Percentiles rank a stretch among this genome's conserved stretches.
Evolutionary conservation across 768 basidiomycete species (phyloP).

Genomic region (Harrya chromipes): DNA sequence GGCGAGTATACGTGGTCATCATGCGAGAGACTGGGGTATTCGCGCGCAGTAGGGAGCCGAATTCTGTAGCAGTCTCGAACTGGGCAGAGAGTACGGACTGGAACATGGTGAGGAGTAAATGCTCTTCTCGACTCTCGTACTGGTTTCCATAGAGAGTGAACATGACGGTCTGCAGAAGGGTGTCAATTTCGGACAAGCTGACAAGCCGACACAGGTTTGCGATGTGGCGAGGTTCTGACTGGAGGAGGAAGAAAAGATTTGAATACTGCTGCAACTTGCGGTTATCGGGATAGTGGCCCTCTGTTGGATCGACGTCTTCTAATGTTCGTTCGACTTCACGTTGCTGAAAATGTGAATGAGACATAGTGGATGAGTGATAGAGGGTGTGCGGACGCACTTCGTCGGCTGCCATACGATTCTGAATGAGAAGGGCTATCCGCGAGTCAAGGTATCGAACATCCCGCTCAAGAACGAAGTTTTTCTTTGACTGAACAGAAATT

Average conservation of each 20-base stretch:
- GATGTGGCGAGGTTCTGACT: constrained; percentile 96
- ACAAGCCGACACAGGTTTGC: constrained; percentile 96
- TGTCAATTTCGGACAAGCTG: constrained; percentile 95
- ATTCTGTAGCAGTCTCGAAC: constrained; percentile 98
- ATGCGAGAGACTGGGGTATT: constrained; percentile 99
- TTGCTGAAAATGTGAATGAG: constrained; percentile 53
- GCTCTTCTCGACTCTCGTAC: constrained; percentile 97
- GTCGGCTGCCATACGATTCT: constrained; percentile 96
- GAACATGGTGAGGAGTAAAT: constrained; percentile 98
- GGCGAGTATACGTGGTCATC: constrained; percentile 99
- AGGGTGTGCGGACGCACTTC: constrained; percentile 54
- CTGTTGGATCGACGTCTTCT: constrained; percentile 92
- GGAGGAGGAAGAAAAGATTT: constrained; percentile 97
- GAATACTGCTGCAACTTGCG: constrained; percentile 93
- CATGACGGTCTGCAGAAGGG: constrained; percentile 99
- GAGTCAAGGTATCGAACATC: constrained; percentile 98
- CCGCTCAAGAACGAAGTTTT: constrained; percentile 98
- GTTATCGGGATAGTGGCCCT: constrained; percentile 93
- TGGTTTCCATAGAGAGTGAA: constrained; percentile 99
- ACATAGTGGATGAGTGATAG: not conserved
- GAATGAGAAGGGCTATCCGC: constrained; percentile 94
- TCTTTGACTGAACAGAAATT: constrained; percentile 98
- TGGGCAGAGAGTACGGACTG: constrained; percentile 97
- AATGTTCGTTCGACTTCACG: constrained; percentile 92
- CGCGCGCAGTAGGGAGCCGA: constrained; percentile 96